phyloP scores from a whole-genome alignment of 495 filamentous ascomycete species.

The Acidomyces sp. region DNA sequence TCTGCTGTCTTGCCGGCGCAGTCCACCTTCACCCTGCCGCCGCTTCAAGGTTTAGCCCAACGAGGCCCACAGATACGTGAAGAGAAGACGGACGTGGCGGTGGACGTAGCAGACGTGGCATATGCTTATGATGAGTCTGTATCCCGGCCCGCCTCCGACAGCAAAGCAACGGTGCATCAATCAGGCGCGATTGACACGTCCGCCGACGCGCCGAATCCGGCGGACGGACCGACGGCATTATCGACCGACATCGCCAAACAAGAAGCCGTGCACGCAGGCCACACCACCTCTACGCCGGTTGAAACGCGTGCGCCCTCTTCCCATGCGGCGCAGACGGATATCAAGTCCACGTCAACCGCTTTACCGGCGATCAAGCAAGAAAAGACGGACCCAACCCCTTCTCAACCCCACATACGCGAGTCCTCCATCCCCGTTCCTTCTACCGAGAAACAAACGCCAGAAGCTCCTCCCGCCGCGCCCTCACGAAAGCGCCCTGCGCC shows the following conservation, averaged over 20 bases:
- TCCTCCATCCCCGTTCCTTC: conserved; percentile 18
- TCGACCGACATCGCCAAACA: conserved; percentile 25
- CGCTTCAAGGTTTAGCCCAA: conserved; percentile 23
- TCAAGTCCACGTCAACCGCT: too few species aligned
- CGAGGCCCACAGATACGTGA: too few species aligned
- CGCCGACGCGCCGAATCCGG: not conserved
- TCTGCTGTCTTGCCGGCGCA: conserved; percentile 18
- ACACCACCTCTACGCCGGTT: conserved; percentile 23
- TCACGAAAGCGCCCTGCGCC: conserved; percentile 28
- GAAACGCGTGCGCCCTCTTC: conserved; percentile 12
- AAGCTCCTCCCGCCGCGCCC: conserved; percentile 1
- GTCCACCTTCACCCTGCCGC: conserved; percentile 24
- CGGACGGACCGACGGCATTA: conserved; percentile 7
- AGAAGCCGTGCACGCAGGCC: conserved; percentile 25
- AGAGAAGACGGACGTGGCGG: too few species aligned
- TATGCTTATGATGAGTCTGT: not conserved
- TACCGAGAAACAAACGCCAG: conserved; percentile 17
- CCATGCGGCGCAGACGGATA: too few species aligned
- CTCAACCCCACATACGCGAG: conserved; percentile 19
- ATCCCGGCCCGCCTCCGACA: conserved; percentile 2
- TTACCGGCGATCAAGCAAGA: conserved; percentile 13
- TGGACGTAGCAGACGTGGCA: too few species aligned
- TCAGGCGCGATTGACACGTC: conserved; percentile 1
- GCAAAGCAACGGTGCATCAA: conserved; percentile 20
- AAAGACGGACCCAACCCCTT: conserved; percentile 5